Base-by-base conservation (phyloP, 495 filamentous ascomycete genomes). In the Penicillium odoratum region DNA sequence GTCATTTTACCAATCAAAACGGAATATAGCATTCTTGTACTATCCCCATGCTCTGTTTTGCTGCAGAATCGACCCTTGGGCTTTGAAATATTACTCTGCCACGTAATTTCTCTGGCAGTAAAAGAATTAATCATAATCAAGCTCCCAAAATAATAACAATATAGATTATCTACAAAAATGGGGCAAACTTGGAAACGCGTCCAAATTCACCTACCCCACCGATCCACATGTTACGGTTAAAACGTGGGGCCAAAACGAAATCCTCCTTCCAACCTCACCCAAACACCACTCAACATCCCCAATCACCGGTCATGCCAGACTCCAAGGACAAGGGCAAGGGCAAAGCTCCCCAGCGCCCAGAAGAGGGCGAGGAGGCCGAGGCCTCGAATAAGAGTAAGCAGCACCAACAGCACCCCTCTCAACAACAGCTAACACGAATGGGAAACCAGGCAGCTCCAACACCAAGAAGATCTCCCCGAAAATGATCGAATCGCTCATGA, bases 281-380 rank as follows among this genome's bases (percentile, higher is more conserved):
- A 16, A 29, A 49, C 55, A 30, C n/a, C 26, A 8, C 11, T 48
- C 50, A 28, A 21, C 31, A 36, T 45, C 43, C 38, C 26, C 48
- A 53, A 48, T 26, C 29, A 43, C 28, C 63, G 38, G 60, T 53
- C 54, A 79, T 79, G 76, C 66, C 76, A 29, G 72, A 77, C 48
- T 58, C 70, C 15, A 64, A 71, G 47, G 71, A 77, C 38, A 77
- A 79, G 65, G 74, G 71, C 38, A 77, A 79, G 65, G 74, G 72
- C 57, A 79, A 79, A 51, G 69, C 67, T 40, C 69, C 74, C 38
- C 33, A 71, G 62, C 64, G 51, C 36, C 55, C 54, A 7, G 61
- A 72, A 15, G 44, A 63, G 26, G 11, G 40, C 49, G 45, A 57
- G n/a, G 55, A 57, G 18, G 21, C 25, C 26, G 40, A 47, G 16